Percentiles rank a stretch among this genome's conserved stretches.
These are phyloP conservation scores for Salix purpurea DNA, from an alignment of 345 rosid species.

Conservation along the genomic window DNA sequence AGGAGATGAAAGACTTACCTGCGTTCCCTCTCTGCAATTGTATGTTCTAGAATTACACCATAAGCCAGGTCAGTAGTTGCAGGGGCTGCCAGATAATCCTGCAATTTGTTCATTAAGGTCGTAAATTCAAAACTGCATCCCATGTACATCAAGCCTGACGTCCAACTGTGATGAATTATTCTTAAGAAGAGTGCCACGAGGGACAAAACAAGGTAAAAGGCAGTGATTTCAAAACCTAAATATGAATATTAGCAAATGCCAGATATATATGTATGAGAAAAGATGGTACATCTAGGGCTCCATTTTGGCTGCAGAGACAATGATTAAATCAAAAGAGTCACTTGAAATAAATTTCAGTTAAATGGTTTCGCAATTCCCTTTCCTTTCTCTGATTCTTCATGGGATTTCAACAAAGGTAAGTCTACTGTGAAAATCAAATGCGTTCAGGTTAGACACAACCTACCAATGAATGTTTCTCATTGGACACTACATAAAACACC, in stretches of 20 bases:
- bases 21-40: conserved; percentile 94
- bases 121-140: conserved; percentile 13
- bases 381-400: background rate
- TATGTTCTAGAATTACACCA: conserved; percentile 78
- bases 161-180: background rate
- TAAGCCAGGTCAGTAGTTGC: conserved; percentile 82
- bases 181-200: background rate
- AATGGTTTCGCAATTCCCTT: background rate
- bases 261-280: background rate
- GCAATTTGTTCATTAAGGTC: conserved; percentile 22
- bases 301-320: background rate
- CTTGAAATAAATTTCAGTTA: background rate
- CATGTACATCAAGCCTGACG: background rate
- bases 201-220: background rate
- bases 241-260: background rate
- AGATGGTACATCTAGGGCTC: background rate
- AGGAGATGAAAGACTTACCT: conserved; percentile 46
- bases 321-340: background rate
- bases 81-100: conserved; percentile 86
- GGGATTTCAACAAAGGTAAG: background rate
- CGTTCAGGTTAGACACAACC: background rate
- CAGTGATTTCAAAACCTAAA: background rate
- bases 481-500: background rate
- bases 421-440: background rate
- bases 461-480: background rate